Percentiles rank a stretch among this genome's conserved stretches.
Conservation (phyloP, 495 filamentous ascomycete genomes). For the Talaromyces adpressus region DNA sequence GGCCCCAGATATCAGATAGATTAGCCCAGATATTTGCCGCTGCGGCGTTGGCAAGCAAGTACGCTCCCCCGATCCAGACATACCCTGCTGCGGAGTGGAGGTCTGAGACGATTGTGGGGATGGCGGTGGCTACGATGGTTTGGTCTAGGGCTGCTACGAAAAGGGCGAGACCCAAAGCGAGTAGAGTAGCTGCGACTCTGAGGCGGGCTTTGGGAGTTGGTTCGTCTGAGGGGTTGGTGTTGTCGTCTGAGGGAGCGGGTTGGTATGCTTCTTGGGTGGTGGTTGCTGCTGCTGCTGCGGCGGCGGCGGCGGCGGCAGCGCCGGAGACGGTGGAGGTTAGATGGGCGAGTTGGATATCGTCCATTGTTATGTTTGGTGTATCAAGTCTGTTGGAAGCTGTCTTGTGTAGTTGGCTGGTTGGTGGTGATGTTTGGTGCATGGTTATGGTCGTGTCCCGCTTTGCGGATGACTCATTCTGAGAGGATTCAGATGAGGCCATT, state of each 20-base stretch:
- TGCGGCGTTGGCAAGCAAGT: slow-evolving; percentile 49
- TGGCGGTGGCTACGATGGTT: slow-evolving; percentile 55
- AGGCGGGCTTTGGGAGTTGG: slow-evolving; percentile 13
- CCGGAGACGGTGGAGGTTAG: background rate
- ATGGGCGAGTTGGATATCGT: slow-evolving; percentile 2
- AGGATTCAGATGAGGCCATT: background rate
- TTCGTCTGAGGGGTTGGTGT: background rate
- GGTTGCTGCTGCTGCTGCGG: background rate
- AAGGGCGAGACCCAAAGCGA: slow-evolving; percentile 19
- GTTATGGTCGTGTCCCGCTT: background rate
- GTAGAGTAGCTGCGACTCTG: slow-evolving; percentile 19
- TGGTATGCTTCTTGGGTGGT: slow-evolving; percentile 18
- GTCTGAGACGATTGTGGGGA: slow-evolving; percentile 50
- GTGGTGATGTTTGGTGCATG: background rate
- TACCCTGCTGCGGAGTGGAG: slow-evolving; percentile 55
- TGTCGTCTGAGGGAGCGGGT: slow-evolving; percentile 30
- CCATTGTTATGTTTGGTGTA: background rate
- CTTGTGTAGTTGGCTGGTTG: background rate
- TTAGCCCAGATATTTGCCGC: slow-evolving; percentile 50
- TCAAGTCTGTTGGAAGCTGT: background rate
- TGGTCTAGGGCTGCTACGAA: slow-evolving; percentile 58
- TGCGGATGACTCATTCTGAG: background rate
- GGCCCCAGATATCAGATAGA: slow-evolving; percentile 54
- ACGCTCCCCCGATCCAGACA: slow-evolving; percentile 63
- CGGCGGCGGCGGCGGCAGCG: background rate